Evolutionary conservation across 352 stramenopile species (phyloP).

Genomic region (Phytophthora multivora): DNA sequence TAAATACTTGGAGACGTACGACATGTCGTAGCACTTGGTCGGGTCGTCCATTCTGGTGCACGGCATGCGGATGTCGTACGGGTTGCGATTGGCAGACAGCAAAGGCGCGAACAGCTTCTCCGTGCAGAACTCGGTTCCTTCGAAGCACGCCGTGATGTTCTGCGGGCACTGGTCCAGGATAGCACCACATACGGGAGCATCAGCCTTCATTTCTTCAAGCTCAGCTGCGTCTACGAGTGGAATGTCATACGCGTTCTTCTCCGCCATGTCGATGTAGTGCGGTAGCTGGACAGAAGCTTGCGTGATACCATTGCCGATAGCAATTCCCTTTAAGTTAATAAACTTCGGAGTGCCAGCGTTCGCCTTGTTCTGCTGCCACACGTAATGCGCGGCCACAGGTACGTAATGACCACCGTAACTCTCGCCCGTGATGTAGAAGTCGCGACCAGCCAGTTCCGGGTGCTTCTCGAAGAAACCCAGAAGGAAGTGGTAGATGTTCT

Average conservation of each 20-base stretch:
- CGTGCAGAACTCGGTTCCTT: conserved; percentile 56
- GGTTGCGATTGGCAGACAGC: conserved; percentile 41
- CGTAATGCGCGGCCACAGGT: conserved; percentile 55
- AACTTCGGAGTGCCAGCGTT: conserved; percentile 12
- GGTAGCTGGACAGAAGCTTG: conserved; percentile 50
- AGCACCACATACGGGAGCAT: conserved; percentile 30
- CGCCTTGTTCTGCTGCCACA: conserved; percentile 57
- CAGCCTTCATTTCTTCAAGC: conserved; percentile 43
- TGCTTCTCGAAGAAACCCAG: conserved; percentile 68
- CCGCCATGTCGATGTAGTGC: conserved; percentile 49
- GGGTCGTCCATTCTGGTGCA: conserved; percentile 40
- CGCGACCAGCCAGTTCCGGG: conserved; percentile 52
- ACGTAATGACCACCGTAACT: conserved; percentile 77
- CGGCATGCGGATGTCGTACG: conserved; percentile 63
- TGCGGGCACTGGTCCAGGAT: conserved; percentile 43
- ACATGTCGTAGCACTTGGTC: conserved; percentile 65
- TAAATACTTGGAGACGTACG: conserved; percentile 71
- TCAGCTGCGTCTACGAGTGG: conserved; percentile 44
- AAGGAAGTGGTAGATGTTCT: conserved; percentile 76
- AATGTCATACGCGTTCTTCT: conserved; percentile 73
- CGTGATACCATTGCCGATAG: conserved; percentile 60
- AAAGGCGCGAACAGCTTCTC: conserved; percentile 57
- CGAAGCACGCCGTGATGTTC: conserved; percentile 44
- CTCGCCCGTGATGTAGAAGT: conserved; percentile 76
- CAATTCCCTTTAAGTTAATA: conserved; percentile 58